Evolutionary conservation across 1,284 basidiomycete species (phyloP).

Genomic region (Rhizoctonia solani): DNA sequence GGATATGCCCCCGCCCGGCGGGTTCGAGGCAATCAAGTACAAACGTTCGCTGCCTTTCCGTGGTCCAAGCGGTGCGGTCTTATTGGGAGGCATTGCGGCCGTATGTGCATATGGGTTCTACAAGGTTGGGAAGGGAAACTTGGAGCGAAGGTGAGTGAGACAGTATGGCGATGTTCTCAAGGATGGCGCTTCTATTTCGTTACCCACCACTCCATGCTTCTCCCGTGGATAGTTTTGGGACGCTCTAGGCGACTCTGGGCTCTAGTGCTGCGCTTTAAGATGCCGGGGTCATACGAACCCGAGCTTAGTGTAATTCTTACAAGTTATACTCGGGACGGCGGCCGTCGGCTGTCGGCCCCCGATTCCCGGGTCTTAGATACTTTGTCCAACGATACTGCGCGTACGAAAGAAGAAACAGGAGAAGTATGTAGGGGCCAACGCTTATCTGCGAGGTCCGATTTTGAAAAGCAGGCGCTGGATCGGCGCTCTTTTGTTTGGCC

Average conservation of each 20-base stretch:
- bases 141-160: conserved; percentile 83
- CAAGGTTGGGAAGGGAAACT: conserved; percentile 84
- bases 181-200: neutral
- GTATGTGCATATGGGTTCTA: conserved; percentile 94
- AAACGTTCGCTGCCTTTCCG: conserved; percentile 94
- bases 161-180: neutral
- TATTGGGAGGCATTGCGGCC: conserved; percentile 83
- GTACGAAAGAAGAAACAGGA: neutral
- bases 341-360: conserved; percentile 1
- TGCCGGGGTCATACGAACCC: neutral
- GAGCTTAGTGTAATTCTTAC: neutral
- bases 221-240: neutral
- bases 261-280: neutral
- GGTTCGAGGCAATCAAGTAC: conserved; percentile 93
- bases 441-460: conserved; percentile 17
- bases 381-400: neutral
- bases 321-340: neutral
- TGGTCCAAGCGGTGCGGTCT: conserved; percentile 85
- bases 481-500: conserved; percentile 26
- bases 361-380: conserved; percentile 6
- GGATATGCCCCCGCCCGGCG: conserved; percentile 94
- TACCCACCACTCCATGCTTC: conserved; percentile 39
- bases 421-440: neutral
- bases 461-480: conserved; percentile 23
- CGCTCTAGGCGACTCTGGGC: neutral